Percentiles rank a stretch among this genome's conserved stretches.
These are phyloP conservation scores for Afroboletus lepidellus DNA, from an alignment of 1,284 basidiomycete genomes.

Conservation along the genomic window DNA sequence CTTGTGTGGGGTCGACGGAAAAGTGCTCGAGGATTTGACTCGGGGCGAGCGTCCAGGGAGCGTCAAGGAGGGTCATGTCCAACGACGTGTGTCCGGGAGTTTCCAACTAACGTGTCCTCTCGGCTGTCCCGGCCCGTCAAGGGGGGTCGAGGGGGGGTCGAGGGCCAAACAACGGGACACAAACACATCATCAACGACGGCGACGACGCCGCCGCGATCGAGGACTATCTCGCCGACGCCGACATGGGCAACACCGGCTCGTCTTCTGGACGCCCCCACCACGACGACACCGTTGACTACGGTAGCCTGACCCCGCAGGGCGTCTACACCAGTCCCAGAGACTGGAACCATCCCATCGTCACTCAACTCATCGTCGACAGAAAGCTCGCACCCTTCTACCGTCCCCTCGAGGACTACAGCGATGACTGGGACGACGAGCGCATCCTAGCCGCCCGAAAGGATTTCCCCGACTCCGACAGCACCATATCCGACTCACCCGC, in stretches of 20 bases:
- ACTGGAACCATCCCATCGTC: conserved; percentile 90
- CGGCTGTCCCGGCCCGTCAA: conserved; percentile 8
- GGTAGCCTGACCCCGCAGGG: conserved; percentile 87
- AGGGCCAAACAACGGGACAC: conserved; percentile 26
- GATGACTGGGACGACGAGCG: conserved; percentile 83
- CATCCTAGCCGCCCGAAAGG: conserved; percentile 75
- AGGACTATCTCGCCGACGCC: background rate
- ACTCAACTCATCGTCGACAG: conserved; percentile 85
- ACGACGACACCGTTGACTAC: conserved; percentile 78
- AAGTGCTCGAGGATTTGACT: conserved; percentile 65
- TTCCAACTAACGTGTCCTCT: conserved; percentile 9
- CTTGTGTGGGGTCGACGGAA: conserved; percentile 51
- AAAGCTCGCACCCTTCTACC: conserved; percentile 92
- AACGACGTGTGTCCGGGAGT: background rate
- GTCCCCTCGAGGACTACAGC: conserved; percentile 91
- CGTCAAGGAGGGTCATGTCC: conserved; percentile 47
- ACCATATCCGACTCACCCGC: conserved; percentile 34
- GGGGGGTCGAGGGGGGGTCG: conserved; percentile 24
- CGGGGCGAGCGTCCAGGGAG: conserved; percentile 70
- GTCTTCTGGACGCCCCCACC: conserved; percentile 63
- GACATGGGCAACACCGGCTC: conserved; percentile 78
- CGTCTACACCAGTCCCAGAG: conserved; percentile 82
- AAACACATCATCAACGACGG: conserved; percentile 16
- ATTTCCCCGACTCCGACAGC: conserved; percentile 48
- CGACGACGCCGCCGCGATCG: conserved; percentile 8